Conservation (phyloP, 176 grass and related monocot genomes). For the Dendrocalamus sinicus region DNA sequence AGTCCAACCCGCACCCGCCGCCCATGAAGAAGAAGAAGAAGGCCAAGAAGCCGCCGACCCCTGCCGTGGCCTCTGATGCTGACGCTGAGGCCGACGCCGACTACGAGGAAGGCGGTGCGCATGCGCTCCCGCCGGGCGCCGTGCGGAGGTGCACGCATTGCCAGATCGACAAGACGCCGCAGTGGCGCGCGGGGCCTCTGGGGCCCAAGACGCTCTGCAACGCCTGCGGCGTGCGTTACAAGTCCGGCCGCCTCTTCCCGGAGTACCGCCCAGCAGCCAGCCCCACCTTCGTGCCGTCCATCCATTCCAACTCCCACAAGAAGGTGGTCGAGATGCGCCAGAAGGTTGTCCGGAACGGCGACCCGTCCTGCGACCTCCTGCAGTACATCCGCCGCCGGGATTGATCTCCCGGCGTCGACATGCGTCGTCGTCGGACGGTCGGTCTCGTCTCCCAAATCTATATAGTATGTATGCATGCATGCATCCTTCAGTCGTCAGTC, state of each 20-base stretch:
- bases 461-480: constrained; percentile 77
- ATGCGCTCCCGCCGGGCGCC: constrained; percentile 34
- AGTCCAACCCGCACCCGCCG: constrained; percentile 52
- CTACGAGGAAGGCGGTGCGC: constrained; percentile 58
- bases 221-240: constrained; percentile 59
- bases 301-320: constrained; percentile 99
- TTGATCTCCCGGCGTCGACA: constrained; percentile 36
- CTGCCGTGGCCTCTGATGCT: constrained; percentile 9
- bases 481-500: constrained; percentile 56
- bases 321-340: constrained; percentile 98
- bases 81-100: constrained; percentile 41
- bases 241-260: constrained; percentile 79
- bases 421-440: neutral
- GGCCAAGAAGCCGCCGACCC: constrained; percentile 50
- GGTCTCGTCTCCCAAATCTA: constrained; percentile 61
- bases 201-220: constrained; percentile 99
- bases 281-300: constrained; percentile 82
- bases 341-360: constrained; percentile 43
- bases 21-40: constrained; percentile 77
- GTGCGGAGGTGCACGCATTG: constrained; percentile 97
- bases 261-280: constrained; percentile 96
- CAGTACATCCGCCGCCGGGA: constrained; percentile 80
- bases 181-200: constrained; percentile 92
- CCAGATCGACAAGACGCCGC: constrained; percentile 97
- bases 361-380: constrained; percentile 66